Conservation (phyloP, 2,329 filamentous ascomycete genomes). For the Xylariaceae sp. region DNA sequence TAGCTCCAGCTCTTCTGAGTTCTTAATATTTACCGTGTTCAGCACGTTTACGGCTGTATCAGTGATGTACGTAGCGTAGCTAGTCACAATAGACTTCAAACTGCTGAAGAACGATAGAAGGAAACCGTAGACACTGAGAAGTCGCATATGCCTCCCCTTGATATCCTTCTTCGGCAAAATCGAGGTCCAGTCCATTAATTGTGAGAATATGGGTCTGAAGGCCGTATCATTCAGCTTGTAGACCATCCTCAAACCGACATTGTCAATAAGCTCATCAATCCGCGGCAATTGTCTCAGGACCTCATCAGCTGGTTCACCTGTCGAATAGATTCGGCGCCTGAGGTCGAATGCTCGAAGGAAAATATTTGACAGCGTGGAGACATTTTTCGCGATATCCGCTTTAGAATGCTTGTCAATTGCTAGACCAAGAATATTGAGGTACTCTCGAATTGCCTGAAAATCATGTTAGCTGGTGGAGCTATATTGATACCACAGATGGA, state of each 20-base stretch:
- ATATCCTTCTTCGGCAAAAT: conserved; percentile 59
- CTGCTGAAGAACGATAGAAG: conserved; percentile 74
- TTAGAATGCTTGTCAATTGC: conserved; percentile 77
- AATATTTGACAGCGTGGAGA: conserved; percentile 62
- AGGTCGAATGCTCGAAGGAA: conserved; percentile 61
- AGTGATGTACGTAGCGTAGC: conserved; percentile 80
- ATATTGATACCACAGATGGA: not conserved
- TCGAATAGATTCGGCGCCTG: conserved; percentile 50
- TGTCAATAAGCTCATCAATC: conserved; percentile 63
- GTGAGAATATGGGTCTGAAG: conserved; percentile 86
- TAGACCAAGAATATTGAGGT: conserved; percentile 63
- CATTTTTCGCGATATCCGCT: conserved; percentile 70
- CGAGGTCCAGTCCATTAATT: conserved; percentile 77
- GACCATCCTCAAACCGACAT: conserved; percentile 80
- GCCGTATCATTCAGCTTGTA: conserved; percentile 94
- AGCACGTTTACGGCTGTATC: conserved; percentile 69
- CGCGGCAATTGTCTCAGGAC: conserved; percentile 47
- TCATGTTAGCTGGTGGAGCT: conserved; percentile 25
- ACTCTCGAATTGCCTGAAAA: conserved; percentile 61
- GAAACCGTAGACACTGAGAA: conserved; percentile 78
- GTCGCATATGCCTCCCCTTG: conserved; percentile 54
- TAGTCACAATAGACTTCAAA: conserved; percentile 90
- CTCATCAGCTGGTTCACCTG: conserved; percentile 38
- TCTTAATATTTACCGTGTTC: conserved; percentile 35
- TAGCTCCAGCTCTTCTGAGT: conserved; percentile 53